Evolutionary conservation across 2,329 filamentous ascomycete genomes (phyloP).

Genomic region (Cordyceps tenuipes): DNA sequence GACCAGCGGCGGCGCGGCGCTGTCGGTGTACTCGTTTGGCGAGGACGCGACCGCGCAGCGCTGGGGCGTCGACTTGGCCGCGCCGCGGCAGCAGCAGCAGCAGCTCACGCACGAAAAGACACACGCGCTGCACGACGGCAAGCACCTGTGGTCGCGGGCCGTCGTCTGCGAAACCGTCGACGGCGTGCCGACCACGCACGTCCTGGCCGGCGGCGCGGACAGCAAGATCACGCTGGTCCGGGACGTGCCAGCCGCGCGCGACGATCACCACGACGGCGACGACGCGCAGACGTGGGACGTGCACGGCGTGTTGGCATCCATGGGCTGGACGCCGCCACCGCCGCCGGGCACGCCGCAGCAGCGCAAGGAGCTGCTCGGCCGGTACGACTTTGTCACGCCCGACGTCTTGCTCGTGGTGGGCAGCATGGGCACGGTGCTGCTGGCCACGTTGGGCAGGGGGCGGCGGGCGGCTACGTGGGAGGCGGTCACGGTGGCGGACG

Average conservation of each 20-base stretch:
- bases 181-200: slow-evolving; percentile 25
- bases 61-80: slow-evolving; percentile 48
- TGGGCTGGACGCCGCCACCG: slow-evolving; percentile 4
- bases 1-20: slow-evolving; percentile 9
- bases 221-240: slow-evolving; percentile 51
- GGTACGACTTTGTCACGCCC: slow-evolving; percentile 54
- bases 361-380: slow-evolving; percentile 40
- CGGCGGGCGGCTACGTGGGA: slow-evolving; percentile 31
- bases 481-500: slow-evolving; percentile 28
- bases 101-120: slow-evolving; percentile 37
- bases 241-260: slow-evolving; percentile 12
- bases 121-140: slow-evolving; percentile 65
- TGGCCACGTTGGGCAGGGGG: slow-evolving; percentile 28
- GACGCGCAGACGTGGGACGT: slow-evolving; percentile 22
- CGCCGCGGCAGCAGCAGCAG: slow-evolving; percentile 27
- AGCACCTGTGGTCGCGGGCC: slow-evolving; percentile 80
- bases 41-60: slow-evolving; percentile 72
- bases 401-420: slow-evolving; percentile 48
- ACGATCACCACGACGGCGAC: no score
- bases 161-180: slow-evolving; percentile 22
- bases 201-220: slow-evolving; percentile 81
- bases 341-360: neutral
- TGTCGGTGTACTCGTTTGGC: slow-evolving; percentile 67
- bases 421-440: slow-evolving; percentile 50
- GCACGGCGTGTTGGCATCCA: slow-evolving; percentile 21